A percentile compares a stretch with the other conserved stretches of the same genome.
Conservation (phyloP, 805 yeast species). For the Priceomyces haplophilus region DNA sequence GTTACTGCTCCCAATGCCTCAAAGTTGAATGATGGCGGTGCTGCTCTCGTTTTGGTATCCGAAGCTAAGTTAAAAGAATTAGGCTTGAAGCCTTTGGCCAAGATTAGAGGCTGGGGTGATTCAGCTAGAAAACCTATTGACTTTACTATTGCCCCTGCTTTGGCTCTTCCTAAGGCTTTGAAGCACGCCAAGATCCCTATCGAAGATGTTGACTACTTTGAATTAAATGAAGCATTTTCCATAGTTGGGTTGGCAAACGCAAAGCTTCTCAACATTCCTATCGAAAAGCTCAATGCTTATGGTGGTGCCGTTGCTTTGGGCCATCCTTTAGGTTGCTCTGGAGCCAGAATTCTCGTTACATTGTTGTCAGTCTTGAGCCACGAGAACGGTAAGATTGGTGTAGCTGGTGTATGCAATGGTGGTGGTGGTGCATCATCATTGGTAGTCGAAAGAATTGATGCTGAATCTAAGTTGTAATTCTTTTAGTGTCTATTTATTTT, state of each 20-base stretch:
- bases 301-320: conserved; percentile 98
- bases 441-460: conserved; percentile 67
- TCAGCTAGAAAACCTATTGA: conserved; percentile 94
- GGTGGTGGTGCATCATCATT: conserved; percentile 99
- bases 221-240: conserved; percentile 96
- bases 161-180: conserved; percentile 94
- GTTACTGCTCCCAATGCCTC: conserved; percentile 98
- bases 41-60: conserved; percentile 86
- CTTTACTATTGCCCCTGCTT: conserved; percentile 93
- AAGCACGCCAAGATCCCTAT: conserved; percentile 71
- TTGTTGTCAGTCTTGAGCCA: conserved; percentile 74
- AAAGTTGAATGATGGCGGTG: conserved; percentile 96
- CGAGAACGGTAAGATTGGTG: conserved; percentile 81
- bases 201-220: conserved; percentile 81
- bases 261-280: conserved; percentile 60
- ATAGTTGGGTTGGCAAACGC: conserved; percentile 93
- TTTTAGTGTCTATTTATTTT: conserved; percentile 2
- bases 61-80: conserved; percentile 82
- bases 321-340: conserved; percentile 95
- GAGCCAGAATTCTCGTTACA: conserved; percentile 90
- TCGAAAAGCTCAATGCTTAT: conserved; percentile 73
- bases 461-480: conserved; percentile 34
- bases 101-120: conserved; percentile 94
- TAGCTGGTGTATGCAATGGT: conserved; percentile 97
- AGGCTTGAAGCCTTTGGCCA: conserved; percentile 84